Base-by-base conservation (phyloP, 108 stramenopile genomes). In the Pseudonitzschia delicatissima region DNA sequence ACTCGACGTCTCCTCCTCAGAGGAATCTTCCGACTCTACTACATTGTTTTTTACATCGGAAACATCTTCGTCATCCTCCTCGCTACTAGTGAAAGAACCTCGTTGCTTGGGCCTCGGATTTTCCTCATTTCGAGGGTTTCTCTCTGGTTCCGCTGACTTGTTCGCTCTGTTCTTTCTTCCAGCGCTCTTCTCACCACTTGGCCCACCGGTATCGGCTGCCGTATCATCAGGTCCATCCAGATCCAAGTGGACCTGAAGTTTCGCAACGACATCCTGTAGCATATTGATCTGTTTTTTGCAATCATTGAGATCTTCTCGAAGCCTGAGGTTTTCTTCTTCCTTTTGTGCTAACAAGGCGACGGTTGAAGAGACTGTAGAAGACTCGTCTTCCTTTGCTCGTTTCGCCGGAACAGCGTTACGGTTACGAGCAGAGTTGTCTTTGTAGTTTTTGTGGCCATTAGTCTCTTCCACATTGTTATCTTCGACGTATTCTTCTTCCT, bases 241-340 rank as follows among this genome's bases (percentile, higher is more conserved):
- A 31, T 55, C 53, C 20, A 66, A 55, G 58, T 66, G 57, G 1
- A 60, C 57, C 55, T 62, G 62, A 48, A 82, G 64, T 53, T 77
- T 55, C 29, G 62, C 50, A 34, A 82, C 72, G 68, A 82, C 70
- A 28, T 69, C 39, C 18, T 77, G 76, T n/a, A 82, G 57, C 63
- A 67, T 61, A 28, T 37, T 77, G 45, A 82, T 68, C 48, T 82
- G 80, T 39, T 71, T 52, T 45, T 82, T 67, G 51, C 72, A 77
- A 42, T 53, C 57, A 0, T 73, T 67, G 60, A 82, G 68, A 42
- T 82, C 62, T 12, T 77, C 57, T 59, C 72, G 62, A 9, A 82
- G 66, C 12, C 53, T 58, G 1, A 40, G 23, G 57, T 82, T 82
- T 45, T 82, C 80, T 58, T 76, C 74, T 40, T 68, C 61, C 65